Evolutionary conservation across 1,284 basidiomycete genomes (phyloP).

Genomic region (Chiua sp.): DNA sequence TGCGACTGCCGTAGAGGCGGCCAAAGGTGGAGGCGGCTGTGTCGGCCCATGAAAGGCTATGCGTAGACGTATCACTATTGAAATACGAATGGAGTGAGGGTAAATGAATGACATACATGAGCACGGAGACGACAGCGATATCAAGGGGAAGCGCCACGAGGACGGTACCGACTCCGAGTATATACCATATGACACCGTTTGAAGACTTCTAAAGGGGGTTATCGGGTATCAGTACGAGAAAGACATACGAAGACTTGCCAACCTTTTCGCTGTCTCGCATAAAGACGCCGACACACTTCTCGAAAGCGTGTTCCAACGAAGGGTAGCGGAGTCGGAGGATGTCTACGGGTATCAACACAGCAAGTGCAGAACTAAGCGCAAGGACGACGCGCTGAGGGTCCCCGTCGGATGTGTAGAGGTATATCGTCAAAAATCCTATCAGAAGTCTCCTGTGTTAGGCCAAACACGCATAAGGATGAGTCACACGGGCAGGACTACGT

Average conservation of each 20-base stretch:
- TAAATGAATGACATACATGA: slow-evolving; percentile 70
- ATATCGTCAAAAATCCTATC: slow-evolving; percentile 84
- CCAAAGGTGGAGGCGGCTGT: slow-evolving; percentile 95
- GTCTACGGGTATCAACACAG: slow-evolving; percentile 79
- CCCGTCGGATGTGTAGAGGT: slow-evolving; percentile 69
- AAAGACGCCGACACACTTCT: slow-evolving; percentile 81
- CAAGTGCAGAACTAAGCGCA: slow-evolving; percentile 70
- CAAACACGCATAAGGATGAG: slow-evolving; percentile 3
- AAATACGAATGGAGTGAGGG: neutral
- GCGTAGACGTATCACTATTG: neutral
- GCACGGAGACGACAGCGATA: slow-evolving; percentile 85
- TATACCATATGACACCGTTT: slow-evolving; percentile 97
- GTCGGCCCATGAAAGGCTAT: slow-evolving; percentile 95
- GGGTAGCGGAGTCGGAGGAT: slow-evolving; percentile 76
- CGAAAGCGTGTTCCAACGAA: slow-evolving; percentile 79
- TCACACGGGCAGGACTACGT: slow-evolving; percentile 35
- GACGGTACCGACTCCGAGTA: slow-evolving; percentile 88
- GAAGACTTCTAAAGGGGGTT: slow-evolving; percentile 54
- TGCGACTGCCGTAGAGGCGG: slow-evolving; percentile 80
- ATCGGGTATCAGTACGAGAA: neutral
- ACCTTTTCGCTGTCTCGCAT: slow-evolving; percentile 96
- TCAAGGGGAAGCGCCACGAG: slow-evolving; percentile 85
- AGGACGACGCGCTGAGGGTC: slow-evolving; percentile 64
- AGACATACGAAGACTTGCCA: slow-evolving; percentile 14
- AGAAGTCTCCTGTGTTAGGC: slow-evolving; percentile 2